Conservation (phyloP, 495 filamentous ascomycete genomes). For the Durotheca rogersii region DNA sequence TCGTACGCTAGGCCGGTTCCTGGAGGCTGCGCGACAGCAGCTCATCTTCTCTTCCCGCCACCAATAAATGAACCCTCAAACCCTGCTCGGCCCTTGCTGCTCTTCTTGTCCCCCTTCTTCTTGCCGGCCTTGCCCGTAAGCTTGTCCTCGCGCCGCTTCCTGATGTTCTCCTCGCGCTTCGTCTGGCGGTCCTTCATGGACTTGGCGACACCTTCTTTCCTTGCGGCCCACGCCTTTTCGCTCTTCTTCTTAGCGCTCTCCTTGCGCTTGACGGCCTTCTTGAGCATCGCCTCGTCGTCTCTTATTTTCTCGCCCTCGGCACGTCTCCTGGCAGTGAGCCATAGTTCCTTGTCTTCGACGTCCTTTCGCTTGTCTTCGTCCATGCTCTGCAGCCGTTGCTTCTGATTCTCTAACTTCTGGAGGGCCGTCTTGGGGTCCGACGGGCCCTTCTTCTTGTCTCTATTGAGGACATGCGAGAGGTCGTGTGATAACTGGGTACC, state of each 20-base stretch:
- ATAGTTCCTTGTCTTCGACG: constrained; percentile 87
- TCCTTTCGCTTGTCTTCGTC: constrained; percentile 76
- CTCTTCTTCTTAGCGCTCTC: constrained; percentile 87
- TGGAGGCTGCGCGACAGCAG: neutral
- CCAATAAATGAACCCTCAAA: constrained; percentile 91
- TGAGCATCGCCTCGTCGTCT: constrained; percentile 83
- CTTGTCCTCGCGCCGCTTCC: constrained; percentile 79
- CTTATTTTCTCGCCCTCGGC: constrained; percentile 88
- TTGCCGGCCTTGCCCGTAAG: constrained; percentile 60
- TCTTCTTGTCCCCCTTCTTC: constrained; percentile 57
- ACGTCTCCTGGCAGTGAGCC: constrained; percentile 87
- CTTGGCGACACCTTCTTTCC: constrained; percentile 72
- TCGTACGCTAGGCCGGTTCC: too few species aligned
- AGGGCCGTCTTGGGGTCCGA: constrained; percentile 76
- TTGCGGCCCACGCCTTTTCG: constrained; percentile 83
- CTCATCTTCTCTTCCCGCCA: constrained; percentile 40
- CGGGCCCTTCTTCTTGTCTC: constrained; percentile 67
- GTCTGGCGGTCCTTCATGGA: constrained; percentile 76
- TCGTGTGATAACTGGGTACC: constrained; percentile 72
- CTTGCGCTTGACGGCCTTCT: constrained; percentile 93
- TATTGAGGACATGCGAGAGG: constrained; percentile 57
- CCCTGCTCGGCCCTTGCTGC: constrained; percentile 67
- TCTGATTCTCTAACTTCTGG: constrained; percentile 68
- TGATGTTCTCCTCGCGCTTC: constrained; percentile 85
- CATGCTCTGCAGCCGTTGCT: constrained; percentile 66